Evolutionary conservation across 495 filamentous ascomycete genomes (phyloP).

Genomic region (Hyaloscypha hepaticicola): DNA sequence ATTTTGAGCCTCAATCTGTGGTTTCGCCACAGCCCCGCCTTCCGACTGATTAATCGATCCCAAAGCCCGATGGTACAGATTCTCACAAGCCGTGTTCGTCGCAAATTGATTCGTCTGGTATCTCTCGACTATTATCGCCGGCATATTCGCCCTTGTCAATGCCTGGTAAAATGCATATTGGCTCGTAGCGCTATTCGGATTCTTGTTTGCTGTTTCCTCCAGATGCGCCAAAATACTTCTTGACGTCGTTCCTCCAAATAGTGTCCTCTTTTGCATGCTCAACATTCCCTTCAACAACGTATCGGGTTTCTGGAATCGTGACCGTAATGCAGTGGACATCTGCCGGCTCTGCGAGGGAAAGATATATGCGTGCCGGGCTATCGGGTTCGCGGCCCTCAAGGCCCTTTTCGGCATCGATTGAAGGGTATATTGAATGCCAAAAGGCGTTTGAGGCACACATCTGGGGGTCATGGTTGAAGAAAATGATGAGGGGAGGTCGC

Average conservation of each 20-base stretch:
- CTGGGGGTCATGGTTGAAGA: slow-evolving; percentile 14
- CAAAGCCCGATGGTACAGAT: slow-evolving; percentile 72
- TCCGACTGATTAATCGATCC: slow-evolving; percentile 60
- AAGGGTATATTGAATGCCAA: slow-evolving; percentile 33
- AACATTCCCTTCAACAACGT: slow-evolving; percentile 19
- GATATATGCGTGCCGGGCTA: slow-evolving; percentile 32
- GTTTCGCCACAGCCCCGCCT: slow-evolving; percentile 33
- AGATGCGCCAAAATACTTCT: slow-evolving; percentile 49
- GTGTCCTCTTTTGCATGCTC: slow-evolving; percentile 26
- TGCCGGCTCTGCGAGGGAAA: slow-evolving; percentile 17
- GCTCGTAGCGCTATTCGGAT: slow-evolving; percentile 77
- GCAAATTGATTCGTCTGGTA: slow-evolving; percentile 85
- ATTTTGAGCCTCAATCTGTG: slow-evolving; percentile 27
- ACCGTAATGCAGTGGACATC: slow-evolving; percentile 24
- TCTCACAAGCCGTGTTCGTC: slow-evolving; percentile 67
- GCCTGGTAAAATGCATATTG: slow-evolving; percentile 94
- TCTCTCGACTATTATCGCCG: slow-evolving; percentile 84
- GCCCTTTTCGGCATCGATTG: slow-evolving; percentile 34
- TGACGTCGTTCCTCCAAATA: slow-evolving; percentile 35
- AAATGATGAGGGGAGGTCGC: slow-evolving; percentile 22
- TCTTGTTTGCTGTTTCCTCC: slow-evolving; percentile 89
- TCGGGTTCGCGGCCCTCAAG: slow-evolving; percentile 40
- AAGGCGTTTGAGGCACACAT: slow-evolving; percentile 15
- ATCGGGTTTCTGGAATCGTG: slow-evolving; percentile 17
- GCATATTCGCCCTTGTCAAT: slow-evolving; percentile 87